Evolutionary conservation across 192 early-diverging fungal species (phyloP).

Genomic region (Entrophospora sp.): DNA sequence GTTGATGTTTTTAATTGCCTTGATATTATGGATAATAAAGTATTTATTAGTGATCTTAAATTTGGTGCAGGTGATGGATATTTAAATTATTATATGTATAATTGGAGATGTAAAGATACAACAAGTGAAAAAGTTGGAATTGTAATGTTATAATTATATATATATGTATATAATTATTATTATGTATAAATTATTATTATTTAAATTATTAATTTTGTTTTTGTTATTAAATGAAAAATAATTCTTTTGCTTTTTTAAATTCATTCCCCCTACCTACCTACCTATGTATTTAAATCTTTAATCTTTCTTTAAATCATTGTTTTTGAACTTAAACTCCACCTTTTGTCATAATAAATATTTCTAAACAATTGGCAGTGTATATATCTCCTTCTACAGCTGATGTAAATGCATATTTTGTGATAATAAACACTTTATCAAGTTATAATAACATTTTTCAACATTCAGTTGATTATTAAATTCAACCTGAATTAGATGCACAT

Average conservation of each 20-base stretch:
- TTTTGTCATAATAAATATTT: conserved; percentile 81
- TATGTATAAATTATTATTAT: no score
- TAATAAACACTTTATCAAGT: conserved; percentile 56
- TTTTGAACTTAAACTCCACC: conserved; percentile 66
- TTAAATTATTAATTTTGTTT: no score
- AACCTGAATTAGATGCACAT: conserved; percentile 38
- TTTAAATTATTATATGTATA: conserved; percentile 95
- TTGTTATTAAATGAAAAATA: no score
- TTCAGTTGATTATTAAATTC: conserved; percentile 60
- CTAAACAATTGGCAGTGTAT: conserved; percentile 91
- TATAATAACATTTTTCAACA: conserved; percentile 29
- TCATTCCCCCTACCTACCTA: no score
- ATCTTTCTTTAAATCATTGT: conserved; percentile 84
- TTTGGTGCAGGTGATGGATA: conserved; percentile 92
- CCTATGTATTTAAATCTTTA: no score
- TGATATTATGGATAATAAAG: conserved; percentile 82
- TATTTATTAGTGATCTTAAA: conserved; percentile 72
- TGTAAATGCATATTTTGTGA: conserved; percentile 94
- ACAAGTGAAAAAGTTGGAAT: conserved; percentile 66
- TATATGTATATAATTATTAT: no score
- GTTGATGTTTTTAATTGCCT: conserved; percentile 97
- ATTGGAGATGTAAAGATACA: conserved; percentile 75
- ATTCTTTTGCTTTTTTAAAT: no score
- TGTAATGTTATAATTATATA: conserved; percentile 79
- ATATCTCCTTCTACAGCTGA: conserved; percentile 97